A percentile compares a stretch with the other conserved stretches of the same genome.
Conservation (phyloP, 2,329 filamentous ascomycete species). For the Trichophaea hybrida region DNA sequence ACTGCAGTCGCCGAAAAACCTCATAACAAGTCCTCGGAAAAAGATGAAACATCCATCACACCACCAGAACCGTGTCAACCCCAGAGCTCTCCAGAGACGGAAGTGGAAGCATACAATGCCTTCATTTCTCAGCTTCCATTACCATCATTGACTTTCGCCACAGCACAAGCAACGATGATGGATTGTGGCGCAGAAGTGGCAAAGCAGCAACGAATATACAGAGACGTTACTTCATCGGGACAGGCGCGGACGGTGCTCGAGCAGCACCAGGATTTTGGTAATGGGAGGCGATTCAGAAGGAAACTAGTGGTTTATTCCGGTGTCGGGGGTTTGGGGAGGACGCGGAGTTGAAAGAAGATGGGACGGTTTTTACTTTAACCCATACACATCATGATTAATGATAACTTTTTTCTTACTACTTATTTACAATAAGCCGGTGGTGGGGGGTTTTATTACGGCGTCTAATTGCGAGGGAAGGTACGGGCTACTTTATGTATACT, state of each 20-base stretch:
- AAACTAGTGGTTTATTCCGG: background rate
- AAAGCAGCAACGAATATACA: background rate
- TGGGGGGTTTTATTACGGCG: too few relatives aligned
- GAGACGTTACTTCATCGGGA: background rate
- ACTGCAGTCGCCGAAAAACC: background rate
- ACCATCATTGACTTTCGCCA: background rate
- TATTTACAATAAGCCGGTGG: too few relatives aligned
- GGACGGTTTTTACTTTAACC: background rate
- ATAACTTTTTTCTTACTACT: too few relatives aligned
- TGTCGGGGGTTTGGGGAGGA: background rate
- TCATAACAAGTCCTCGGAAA: background rate
- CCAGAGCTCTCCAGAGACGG: background rate
- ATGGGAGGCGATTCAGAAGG: background rate
- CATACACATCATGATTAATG: too few relatives aligned
- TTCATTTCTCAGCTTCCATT: background rate
- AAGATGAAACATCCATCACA: background rate
- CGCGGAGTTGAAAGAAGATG: background rate
- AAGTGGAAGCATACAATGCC: background rate
- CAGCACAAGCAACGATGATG: background rate
- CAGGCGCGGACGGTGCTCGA: background rate
- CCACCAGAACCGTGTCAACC: background rate
- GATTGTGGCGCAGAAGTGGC: background rate
- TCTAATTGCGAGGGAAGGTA: too few relatives aligned
- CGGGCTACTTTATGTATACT: too few relatives aligned
- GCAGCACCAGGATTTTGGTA: background rate